A percentile compares a stretch with the other conserved stretches of the same genome.
phyloP scores from a whole-genome alignment of 192 early-diverging fungal species.

The Coemansia sp. region DNA sequence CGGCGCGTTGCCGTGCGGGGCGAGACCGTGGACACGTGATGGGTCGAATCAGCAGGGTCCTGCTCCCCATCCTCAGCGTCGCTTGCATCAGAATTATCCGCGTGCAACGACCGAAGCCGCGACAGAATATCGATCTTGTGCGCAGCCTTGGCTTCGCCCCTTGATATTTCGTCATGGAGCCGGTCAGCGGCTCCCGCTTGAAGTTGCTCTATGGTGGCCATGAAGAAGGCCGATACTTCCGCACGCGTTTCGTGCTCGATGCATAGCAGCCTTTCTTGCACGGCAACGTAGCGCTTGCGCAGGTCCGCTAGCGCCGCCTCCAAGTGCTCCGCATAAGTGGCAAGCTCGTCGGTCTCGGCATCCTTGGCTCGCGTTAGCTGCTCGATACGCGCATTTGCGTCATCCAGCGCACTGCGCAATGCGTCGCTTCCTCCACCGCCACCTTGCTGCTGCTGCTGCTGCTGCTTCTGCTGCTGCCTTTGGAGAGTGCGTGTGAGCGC shows the following conservation, averaged over 20 bases:
- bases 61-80: constrained; percentile 6
- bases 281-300: constrained; percentile 46
- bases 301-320: constrained; percentile 17
- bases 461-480: neutral
- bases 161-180: constrained; percentile 42
- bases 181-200: constrained; percentile 47
- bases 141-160: constrained; percentile 36
- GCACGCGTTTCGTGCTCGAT: constrained; percentile 62
- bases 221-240: constrained; percentile 55
- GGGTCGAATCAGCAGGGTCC: constrained; percentile 10
- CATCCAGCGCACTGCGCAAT: constrained; percentile 34
- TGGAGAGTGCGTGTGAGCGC: constrained; percentile 15
- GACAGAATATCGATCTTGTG: constrained; percentile 57
- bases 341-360: constrained; percentile 47
- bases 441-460: constrained; percentile 6
- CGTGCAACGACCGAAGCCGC: constrained; percentile 26
- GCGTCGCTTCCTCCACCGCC: constrained; percentile 32
- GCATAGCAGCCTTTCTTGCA: constrained; percentile 55
- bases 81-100: constrained; percentile 1
- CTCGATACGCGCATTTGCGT: constrained; percentile 28
- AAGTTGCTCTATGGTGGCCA: constrained; percentile 51
- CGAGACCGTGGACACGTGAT: constrained; percentile 46
- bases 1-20: constrained; percentile 40
- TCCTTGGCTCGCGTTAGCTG: constrained; percentile 2
- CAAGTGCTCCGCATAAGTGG: constrained; percentile 32